Evolutionary conservation across 2,329 filamentous ascomycete genomes (phyloP).

Genomic region (Esteya vermicola): DNA sequence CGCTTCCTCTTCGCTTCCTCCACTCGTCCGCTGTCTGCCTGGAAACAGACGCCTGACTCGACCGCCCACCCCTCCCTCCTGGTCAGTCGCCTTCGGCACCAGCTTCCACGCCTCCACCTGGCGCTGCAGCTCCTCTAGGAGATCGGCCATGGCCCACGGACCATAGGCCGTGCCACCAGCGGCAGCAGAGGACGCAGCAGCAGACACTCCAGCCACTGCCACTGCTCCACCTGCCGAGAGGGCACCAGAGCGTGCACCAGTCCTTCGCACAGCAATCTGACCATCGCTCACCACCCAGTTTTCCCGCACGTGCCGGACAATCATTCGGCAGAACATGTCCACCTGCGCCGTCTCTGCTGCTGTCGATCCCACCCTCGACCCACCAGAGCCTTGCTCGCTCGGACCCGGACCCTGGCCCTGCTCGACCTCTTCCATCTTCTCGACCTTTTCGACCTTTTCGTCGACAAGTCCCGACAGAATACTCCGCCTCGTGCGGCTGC

Average conservation of each 20-base stretch:
- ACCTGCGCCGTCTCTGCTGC: slow-evolving; percentile 14
- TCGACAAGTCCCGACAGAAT: neutral
- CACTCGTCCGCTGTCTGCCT: neutral
- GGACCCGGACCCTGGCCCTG: too few species aligned
- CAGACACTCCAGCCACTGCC: neutral
- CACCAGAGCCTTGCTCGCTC: too few species aligned
- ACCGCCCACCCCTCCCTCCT: neutral
- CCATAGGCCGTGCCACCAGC: slow-evolving; percentile 11
- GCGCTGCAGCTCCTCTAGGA: slow-evolving; percentile 18
- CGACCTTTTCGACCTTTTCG: too few species aligned
- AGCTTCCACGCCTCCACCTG: slow-evolving; percentile 10
- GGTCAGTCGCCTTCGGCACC: neutral
- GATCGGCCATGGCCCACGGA: slow-evolving; percentile 16
- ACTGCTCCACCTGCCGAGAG: neutral
- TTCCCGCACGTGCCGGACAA: slow-evolving; percentile 27
- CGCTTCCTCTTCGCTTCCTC: neutral
- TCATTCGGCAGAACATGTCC: slow-evolving; percentile 25
- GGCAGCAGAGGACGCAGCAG: slow-evolving; percentile 1
- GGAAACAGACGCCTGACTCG: neutral
- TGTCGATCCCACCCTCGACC: too few species aligned
- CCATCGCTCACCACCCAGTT: slow-evolving; percentile 23
- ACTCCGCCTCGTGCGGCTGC: too few species aligned
- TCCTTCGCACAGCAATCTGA: slow-evolving; percentile 11
- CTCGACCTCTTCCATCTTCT: too few species aligned
- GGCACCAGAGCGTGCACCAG: neutral